Conservation (phyloP, 75 land plant species). For the Selaginella moellendorffii region DNA sequence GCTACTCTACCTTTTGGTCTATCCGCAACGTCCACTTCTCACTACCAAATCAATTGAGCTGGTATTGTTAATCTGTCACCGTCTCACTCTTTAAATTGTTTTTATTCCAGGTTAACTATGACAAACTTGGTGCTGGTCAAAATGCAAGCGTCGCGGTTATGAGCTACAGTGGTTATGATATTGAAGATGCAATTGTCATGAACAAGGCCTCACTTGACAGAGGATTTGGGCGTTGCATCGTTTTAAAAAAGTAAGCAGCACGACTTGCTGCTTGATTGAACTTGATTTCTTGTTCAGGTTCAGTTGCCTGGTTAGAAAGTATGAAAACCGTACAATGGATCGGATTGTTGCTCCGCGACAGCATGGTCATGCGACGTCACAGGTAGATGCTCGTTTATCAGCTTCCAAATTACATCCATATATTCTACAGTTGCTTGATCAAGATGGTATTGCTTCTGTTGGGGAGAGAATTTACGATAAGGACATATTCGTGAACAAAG, state of each 20-base stretch:
- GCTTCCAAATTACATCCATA: too few species aligned
- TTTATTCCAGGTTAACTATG: slow-evolving; percentile 92
- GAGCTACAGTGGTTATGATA: slow-evolving; percentile 99
- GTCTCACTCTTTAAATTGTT: too few species aligned
- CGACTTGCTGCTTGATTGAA: background rate
- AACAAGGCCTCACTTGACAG: slow-evolving; percentile 96
- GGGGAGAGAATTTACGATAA: slow-evolving; percentile 69
- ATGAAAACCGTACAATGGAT: slow-evolving; percentile 43
- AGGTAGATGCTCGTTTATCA: background rate
- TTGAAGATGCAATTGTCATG: slow-evolving; percentile 99
- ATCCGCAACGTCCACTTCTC: slow-evolving; percentile 86
- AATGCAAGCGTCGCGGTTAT: slow-evolving; percentile 99
- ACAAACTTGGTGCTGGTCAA: slow-evolving; percentile 99
- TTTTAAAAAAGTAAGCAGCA: slow-evolving; percentile 67
- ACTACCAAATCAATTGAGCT: slow-evolving; percentile 92
- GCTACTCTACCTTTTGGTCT: slow-evolving; percentile 76
- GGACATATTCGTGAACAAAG: slow-evolving; percentile 71
- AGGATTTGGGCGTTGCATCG: slow-evolving; percentile 98
- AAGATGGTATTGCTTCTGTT: slow-evolving; percentile 91
- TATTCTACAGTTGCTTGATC: slow-evolving; percentile 57
- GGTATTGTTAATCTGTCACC: slow-evolving; percentile 37
- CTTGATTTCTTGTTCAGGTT: slow-evolving; percentile 21
- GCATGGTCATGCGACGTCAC: background rate
- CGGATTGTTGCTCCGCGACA: slow-evolving; percentile 40
- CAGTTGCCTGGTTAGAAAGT: slow-evolving; percentile 36